Conservation (phyloP, 1,139 yeast species). For the Sugiyamaella neomexicana region DNA sequence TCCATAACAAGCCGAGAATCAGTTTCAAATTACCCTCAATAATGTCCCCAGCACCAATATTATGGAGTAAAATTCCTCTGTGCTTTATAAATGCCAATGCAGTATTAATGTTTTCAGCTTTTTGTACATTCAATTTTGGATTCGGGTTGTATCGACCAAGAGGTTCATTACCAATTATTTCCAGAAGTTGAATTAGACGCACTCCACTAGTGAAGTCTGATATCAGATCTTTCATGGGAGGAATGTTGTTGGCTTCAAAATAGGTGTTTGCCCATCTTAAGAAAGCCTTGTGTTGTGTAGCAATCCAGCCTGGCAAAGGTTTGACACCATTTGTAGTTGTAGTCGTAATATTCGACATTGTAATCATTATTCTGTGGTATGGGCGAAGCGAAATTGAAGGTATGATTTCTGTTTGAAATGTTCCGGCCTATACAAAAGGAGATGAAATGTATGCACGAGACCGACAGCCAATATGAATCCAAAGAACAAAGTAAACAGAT, state of each 20-base stretch:
- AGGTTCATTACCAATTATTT: slow-evolving; percentile 43
- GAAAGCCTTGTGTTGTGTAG: slow-evolving; percentile 45
- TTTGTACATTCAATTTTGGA: slow-evolving; percentile 59
- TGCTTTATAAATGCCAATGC: slow-evolving; percentile 57
- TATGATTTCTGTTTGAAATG: neutral
- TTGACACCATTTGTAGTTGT: slow-evolving; percentile 12
- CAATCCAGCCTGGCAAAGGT: slow-evolving; percentile 41
- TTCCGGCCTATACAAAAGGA: neutral
- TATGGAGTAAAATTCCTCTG: slow-evolving; percentile 53
- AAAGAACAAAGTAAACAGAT: neutral
- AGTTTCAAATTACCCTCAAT: slow-evolving; percentile 63
- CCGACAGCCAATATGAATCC: neutral
- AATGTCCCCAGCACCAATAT: slow-evolving; percentile 68
- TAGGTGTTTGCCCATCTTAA: slow-evolving; percentile 45
- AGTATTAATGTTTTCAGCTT: slow-evolving; percentile 60
- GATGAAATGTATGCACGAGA: neutral
- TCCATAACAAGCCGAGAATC: slow-evolving; percentile 68
- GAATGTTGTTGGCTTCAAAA: slow-evolving; percentile 34
- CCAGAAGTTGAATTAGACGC: slow-evolving; percentile 41
- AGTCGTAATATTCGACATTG: slow-evolving; percentile 5
- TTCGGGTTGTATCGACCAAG: slow-evolving; percentile 43
- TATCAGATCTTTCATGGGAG: slow-evolving; percentile 36
- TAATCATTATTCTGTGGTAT: neutral
- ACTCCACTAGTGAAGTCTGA: slow-evolving; percentile 42
- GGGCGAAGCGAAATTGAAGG: too few relatives aligned